Base-by-base conservation (phyloP, 2,329 filamentous ascomycete genomes). In the Cladosporium sp. region DNA sequence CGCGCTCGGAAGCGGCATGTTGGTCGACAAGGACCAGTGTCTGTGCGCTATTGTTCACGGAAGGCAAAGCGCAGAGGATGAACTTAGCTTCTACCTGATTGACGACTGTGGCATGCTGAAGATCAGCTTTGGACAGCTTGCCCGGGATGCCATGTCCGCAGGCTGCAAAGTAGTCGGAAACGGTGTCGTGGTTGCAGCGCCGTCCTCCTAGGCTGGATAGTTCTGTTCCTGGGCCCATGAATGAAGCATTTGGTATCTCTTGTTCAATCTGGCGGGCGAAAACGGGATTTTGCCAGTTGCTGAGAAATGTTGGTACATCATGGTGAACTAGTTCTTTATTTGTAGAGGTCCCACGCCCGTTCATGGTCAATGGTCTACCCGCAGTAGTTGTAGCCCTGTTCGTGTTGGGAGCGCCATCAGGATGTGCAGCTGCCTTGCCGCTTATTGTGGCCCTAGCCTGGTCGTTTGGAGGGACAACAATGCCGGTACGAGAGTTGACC, bases 31-130 rank as follows among this genome's bases (percentile, higher is more conserved):
- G 81, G 0, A 96, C 83, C 5, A 98, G 79, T 1, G 88, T 70
- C 16, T 30, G 56, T 25, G 32, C 21, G 2, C 74, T 68, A 28
- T 58, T 74, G 65, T 69, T 54, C 13, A 49, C 54, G 48, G 30
- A 18, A 0, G 69, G 75, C 58, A 91, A 79, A 67, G 86, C 89
- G 25, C 88, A 82, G 0, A 99, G 79, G 18, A 99, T 90, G 74
- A 96, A 99, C 76, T 99, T 99, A 16, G 81, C 83, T 75, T 98
- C 94, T 1, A 99, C 89, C 73, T 99, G 95, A 0, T 88, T 84
- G 49, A 99, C 84, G 0, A 97, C 81, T 58, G 85, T 79, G 0
- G 91, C 91, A 8, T 78, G 74, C 1, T 76, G 74, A 10, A 97
- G 79, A 0, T 83, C 51, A 16, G 25, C 10, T 46, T 56, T 63